phyloP scores from a whole-genome alignment of 179 eudicot species.

The Camellia oleifera region DNA sequence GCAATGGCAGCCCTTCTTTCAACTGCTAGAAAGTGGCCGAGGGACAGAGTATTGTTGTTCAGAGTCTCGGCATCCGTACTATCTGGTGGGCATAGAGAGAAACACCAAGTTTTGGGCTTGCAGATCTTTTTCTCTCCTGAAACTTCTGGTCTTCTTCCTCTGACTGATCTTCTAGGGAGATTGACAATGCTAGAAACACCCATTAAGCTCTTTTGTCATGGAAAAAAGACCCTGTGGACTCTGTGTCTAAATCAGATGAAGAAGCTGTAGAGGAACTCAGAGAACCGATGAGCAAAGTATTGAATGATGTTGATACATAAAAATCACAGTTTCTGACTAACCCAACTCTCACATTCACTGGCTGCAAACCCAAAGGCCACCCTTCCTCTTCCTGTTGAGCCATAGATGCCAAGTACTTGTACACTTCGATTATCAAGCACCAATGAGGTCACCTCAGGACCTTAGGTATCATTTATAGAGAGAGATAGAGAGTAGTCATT shows the following conservation, averaged over 20 bases:
- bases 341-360: conserved; percentile 64
- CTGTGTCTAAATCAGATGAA: conserved; percentile 81
- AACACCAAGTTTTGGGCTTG: conserved; percentile 60
- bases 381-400: conserved; percentile 77
- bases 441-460: conserved; percentile 20
- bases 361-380: conserved; percentile 84
- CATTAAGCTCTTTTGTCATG: conserved; percentile 73
- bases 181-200: conserved; percentile 59
- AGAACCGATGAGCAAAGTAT: conserved; percentile 55
- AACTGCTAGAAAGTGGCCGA: conserved; percentile 71
- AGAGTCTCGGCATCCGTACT: conserved; percentile 44
- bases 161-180: conserved; percentile 59
- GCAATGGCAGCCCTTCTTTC: conserved; percentile 56
- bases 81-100: conserved; percentile 62
- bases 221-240: conserved; percentile 88
- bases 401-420: conserved; percentile 29
- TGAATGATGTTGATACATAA: conserved; percentile 70
- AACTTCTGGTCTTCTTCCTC: conserved; percentile 37
- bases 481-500: conserved; percentile 12
- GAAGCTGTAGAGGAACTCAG: conserved; percentile 55
- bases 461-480: background rate
- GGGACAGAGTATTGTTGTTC: conserved; percentile 42
- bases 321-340: conserved; percentile 40
- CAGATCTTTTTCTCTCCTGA: conserved; percentile 30
- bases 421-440: background rate